A percentile compares a stretch with the other conserved stretches of the same genome.
These are phyloP conservation scores for Hymenotorrendiella dingleyae DNA, from an alignment of 2,329 filamentous ascomycete species.

Conservation along the genomic window DNA sequence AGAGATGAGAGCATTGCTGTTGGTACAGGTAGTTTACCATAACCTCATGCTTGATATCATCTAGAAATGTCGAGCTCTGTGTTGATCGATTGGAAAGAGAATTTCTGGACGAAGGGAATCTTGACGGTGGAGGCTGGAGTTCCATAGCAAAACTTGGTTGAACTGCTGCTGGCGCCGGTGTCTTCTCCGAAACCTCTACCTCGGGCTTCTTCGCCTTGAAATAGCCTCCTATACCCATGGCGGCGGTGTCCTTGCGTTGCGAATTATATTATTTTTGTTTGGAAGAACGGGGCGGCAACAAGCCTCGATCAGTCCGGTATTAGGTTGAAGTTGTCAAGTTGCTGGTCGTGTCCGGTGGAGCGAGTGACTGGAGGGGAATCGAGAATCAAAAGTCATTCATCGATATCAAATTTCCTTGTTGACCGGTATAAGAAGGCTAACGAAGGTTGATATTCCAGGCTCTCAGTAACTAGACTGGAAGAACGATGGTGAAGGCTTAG, in stretches of 20 bases:
- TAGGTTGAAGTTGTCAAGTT: conserved; percentile 1
- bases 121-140: conserved; percentile 43
- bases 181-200: conserved; percentile 22
- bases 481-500: too few species aligned
- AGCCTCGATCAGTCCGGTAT: conserved; percentile 10
- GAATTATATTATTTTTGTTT: too few species aligned
- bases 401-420: conserved; percentile 10
- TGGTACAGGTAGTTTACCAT: conserved; percentile 82
- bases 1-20: conserved; percentile 68
- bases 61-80: conserved; percentile 51
- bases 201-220: conserved; percentile 51
- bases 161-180: conserved; percentile 12
- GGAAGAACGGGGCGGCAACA: conserved; percentile 14
- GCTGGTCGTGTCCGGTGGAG: conserved; percentile 12
- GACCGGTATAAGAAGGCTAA: too few species aligned
- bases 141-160: conserved; percentile 39
- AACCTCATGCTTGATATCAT: conserved; percentile 74
- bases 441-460: too few species aligned
- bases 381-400: conserved; percentile 18
- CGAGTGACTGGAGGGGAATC: conserved; percentile 25
- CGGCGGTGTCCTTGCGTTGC: too few species aligned
- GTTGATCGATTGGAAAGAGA: conserved; percentile 43
- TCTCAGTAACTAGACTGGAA: too few species aligned
- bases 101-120: conserved; percentile 45
- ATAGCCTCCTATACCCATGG: conserved; percentile 57